Conservation (phyloP, 495 filamentous ascomycete species). For the Tuber brumale region DNA sequence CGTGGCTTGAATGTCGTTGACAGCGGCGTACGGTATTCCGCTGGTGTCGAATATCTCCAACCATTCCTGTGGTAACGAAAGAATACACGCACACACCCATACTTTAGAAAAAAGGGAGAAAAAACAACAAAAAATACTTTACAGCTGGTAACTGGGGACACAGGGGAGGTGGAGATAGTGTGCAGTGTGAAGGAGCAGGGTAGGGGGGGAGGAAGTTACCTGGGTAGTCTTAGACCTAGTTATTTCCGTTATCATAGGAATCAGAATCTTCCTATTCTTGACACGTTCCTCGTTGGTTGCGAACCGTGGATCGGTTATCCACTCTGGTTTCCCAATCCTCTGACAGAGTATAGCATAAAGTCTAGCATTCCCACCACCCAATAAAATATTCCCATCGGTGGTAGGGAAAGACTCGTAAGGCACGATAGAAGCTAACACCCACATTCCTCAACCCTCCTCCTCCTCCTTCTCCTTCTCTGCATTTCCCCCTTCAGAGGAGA, state of each 20-base stretch:
- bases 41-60: conserved; percentile 76
- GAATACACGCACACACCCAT: not conserved
- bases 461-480: conserved; percentile 4
- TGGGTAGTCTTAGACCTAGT: conserved; percentile 70
- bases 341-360: conserved; percentile 83
- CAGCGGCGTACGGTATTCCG: conserved; percentile 89
- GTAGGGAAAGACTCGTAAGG: conserved; percentile 91
- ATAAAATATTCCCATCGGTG: conserved; percentile 80
- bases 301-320: conserved; percentile 70
- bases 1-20: conserved; percentile 83
- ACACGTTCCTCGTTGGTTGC: conserved; percentile 76
- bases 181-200: not conserved
- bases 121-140: conserved; percentile 1
- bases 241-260: conserved; percentile 65
- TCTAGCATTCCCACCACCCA: conserved; percentile 90
- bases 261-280: conserved; percentile 65
- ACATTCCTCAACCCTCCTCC: not conserved
- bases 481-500: not conserved
- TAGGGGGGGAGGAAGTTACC: conserved; percentile 9
- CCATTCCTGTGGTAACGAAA: conserved; percentile 58
- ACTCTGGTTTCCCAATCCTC: conserved; percentile 67
- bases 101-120: not conserved
- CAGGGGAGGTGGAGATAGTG: not conserved
- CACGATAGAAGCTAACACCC: conserved; percentile 72
- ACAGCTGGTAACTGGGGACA: not conserved